Conservation (phyloP, 306 rosid species). For the Vigna nakashimae region DNA sequence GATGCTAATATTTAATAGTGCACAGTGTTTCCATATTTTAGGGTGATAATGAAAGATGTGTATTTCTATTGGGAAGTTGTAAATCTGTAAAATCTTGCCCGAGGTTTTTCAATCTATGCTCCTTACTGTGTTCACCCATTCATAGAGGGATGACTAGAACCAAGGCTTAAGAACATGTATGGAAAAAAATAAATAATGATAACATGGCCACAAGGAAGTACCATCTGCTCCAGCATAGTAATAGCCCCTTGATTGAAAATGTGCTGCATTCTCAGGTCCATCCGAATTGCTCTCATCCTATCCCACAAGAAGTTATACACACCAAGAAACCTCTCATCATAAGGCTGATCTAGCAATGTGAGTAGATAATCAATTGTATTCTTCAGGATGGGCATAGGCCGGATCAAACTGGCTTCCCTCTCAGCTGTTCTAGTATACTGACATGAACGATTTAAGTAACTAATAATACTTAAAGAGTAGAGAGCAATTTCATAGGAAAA, state of each 20-base stretch:
- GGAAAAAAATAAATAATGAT: constrained; percentile 35
- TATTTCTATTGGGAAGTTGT: constrained; percentile 30
- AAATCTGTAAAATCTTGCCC: constrained; percentile 2
- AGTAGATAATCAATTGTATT: constrained; percentile 81
- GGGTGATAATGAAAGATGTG: constrained; percentile 16
- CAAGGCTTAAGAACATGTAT: constrained; percentile 30
- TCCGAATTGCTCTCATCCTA: constrained; percentile 97
- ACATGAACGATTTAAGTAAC: constrained; percentile 31
- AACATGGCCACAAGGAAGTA: constrained; percentile 47
- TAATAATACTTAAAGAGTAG: constrained; percentile 19
- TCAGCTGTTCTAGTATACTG: constrained; percentile 99
- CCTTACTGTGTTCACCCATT: constrained; percentile 24
- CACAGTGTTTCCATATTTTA: constrained; percentile 26
- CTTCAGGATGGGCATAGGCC: constrained; percentile 89
- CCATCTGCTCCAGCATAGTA: constrained; percentile 96
- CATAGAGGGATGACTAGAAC: constrained; percentile 21
- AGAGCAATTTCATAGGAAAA: constrained; percentile 14
- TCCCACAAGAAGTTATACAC: constrained; percentile 95
- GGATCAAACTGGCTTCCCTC: constrained; percentile 91
- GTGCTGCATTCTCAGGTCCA: constrained; percentile 99
- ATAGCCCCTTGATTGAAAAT: constrained; percentile 86
- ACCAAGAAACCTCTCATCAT: constrained; percentile 81
- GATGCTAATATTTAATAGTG: constrained; percentile 10
- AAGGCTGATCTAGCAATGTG: constrained; percentile 78
- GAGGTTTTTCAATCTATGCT: constrained; percentile 32